phyloP scores from a whole-genome alignment of 1,284 basidiomycete genomes.

The Phaffia rhodozyma region DNA sequence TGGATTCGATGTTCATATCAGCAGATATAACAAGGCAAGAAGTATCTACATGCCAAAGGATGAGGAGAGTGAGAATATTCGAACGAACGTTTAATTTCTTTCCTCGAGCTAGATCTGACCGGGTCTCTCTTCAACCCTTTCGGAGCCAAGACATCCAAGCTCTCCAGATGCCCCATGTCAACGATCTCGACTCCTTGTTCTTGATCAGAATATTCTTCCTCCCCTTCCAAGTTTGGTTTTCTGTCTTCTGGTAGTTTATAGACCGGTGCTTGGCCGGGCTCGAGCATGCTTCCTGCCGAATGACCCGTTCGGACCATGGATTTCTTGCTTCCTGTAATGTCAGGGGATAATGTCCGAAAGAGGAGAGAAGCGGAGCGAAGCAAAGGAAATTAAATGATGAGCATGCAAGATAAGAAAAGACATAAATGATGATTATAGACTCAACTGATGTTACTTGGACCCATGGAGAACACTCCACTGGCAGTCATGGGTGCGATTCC shows the following conservation, averaged over 20 bases:
- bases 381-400: background rate
- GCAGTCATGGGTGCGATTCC: conserved; percentile 53
- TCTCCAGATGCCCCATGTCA: conserved; percentile 63
- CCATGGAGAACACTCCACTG: conserved; percentile 72
- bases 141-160: conserved; percentile 78
- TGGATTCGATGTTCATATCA: too few species aligned
- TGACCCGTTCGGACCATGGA: conserved; percentile 25
- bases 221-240: conserved; percentile 13
- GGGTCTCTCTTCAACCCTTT: conserved; percentile 43
- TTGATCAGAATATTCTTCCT: conserved; percentile 56
- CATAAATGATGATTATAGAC: background rate
- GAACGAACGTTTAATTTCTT: too few species aligned
- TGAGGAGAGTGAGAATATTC: background rate
- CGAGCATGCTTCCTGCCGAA: conserved; percentile 39
- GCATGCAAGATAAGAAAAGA: background rate
- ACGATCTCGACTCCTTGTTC: conserved; percentile 73
- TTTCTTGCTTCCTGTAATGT: conserved; percentile 34
- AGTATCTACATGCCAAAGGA: background rate
- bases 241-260: conserved; percentile 29
- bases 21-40: too few species aligned
- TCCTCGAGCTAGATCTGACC: background rate
- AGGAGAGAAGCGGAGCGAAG: background rate
- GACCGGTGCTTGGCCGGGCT: conserved; percentile 33
- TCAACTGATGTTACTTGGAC: conserved; percentile 41
- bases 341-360: conserved; percentile 33